phyloP scores from a whole-genome alignment of 2,329 filamentous ascomycete genomes.

The Lecanicillium sp. region DNA sequence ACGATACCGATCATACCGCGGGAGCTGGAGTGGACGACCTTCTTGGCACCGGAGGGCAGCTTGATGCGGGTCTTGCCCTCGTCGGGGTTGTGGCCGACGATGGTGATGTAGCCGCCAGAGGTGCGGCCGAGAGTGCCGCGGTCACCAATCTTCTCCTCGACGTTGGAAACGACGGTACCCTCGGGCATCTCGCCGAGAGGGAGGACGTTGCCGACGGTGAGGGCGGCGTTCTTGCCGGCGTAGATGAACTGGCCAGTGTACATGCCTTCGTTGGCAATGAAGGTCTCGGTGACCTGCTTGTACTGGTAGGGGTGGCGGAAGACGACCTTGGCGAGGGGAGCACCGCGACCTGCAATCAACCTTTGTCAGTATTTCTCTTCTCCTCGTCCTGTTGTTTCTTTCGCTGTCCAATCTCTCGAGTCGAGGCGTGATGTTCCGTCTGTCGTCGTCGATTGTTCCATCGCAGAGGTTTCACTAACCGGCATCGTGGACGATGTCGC shows the following conservation, averaged over 20 bases:
- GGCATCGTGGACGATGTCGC: conserved; percentile 98
- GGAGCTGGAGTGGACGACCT: conserved; percentile 86
- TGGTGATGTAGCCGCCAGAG: conserved; percentile 98
- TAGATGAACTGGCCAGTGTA: conserved; percentile 99
- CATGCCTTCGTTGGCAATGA: conserved; percentile 99
- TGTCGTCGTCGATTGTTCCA: background rate
- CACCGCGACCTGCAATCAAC: conserved; percentile 60
- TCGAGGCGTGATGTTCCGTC: conserved; percentile 17
- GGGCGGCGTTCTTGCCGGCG: conserved; percentile 95
- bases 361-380: conserved; percentile 22
- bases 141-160: conserved; percentile 98
- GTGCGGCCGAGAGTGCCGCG: conserved; percentile 93
- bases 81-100: conserved; percentile 95
- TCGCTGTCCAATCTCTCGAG: conserved; percentile 12
- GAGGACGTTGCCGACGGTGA: conserved; percentile 97
- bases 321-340: conserved; percentile 90
- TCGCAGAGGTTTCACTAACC: conserved; percentile 44
- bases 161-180: conserved; percentile 98
- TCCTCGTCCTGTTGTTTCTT: conserved; percentile 11
- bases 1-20: conserved; percentile 99
- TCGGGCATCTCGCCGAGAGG: conserved; percentile 91
- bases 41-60: conserved; percentile 98
- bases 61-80: conserved; percentile 99
- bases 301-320: conserved; percentile 99
- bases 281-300: conserved; percentile 97